These are phyloP conservation scores for Aleurites moluccanus DNA, from an alignment of 441 rosid genomes.

Conservation along the genomic window DNA sequence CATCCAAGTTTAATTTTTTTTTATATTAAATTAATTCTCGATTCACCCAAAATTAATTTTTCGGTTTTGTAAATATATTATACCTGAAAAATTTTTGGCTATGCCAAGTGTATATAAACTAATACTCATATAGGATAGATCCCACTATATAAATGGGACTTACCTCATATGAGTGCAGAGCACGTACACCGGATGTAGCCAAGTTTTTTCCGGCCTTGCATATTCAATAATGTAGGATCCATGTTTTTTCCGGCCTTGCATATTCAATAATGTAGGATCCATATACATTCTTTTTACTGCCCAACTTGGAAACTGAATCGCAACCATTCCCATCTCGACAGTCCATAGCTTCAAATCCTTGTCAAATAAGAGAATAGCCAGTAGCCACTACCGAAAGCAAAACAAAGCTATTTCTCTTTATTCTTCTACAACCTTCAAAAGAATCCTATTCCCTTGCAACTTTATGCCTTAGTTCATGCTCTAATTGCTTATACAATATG, in stretches of 20 bases:
- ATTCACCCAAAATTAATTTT: no score
- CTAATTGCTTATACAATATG: conserved; percentile 11
- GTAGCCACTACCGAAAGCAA: conserved; percentile 20
- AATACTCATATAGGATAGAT: no score
- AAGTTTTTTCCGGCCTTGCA: no score
- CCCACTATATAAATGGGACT: no score
- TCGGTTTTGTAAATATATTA: no score
- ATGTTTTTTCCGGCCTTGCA: no score
- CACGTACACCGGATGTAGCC: no score
- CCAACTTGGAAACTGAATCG: neutral
- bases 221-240: no score
- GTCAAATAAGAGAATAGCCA: neutral
- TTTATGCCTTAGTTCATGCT: conserved; percentile 15
- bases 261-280: neutral
- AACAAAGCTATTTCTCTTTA: conserved; percentile 27
- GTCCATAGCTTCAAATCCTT: neutral
- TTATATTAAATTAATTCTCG: no score
- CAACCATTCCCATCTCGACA: neutral
- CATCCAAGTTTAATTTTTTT: no score
- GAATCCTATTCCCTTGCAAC: conserved; percentile 38
- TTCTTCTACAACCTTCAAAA: conserved; percentile 30
- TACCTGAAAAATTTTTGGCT: no score
- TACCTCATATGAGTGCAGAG: neutral
- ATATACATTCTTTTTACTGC: neutral
- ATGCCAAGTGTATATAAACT: no score